Conservation (phyloP, 164 flowering plant genomes). For the Aristolochia californica region DNA sequence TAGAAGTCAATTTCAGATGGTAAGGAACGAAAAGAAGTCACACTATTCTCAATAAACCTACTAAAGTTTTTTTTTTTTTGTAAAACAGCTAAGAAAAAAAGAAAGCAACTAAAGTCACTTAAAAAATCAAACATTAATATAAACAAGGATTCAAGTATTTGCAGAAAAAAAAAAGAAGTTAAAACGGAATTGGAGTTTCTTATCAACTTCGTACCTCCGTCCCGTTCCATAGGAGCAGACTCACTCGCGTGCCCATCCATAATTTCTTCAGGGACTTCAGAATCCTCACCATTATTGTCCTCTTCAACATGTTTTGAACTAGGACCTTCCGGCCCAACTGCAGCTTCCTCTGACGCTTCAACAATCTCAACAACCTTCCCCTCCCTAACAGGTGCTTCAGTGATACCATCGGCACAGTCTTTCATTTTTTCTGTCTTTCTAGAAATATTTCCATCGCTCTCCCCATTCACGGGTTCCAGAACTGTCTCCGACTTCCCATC, state of each 20-base stretch:
- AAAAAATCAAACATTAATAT: not conserved
- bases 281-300: not conserved
- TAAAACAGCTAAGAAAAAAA: too few species aligned
- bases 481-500: not conserved
- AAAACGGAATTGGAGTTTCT: not conserved
- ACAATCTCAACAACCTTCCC: not conserved
- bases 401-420: not conserved
- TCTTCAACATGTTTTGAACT: not conserved
- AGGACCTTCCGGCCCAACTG: not conserved
- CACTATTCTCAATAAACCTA: too few species aligned
- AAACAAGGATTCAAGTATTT: not conserved
- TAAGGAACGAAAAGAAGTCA: too few species aligned
- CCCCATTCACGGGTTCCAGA: too few species aligned
- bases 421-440: not conserved
- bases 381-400: not conserved
- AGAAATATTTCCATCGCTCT: not conserved
- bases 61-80: too few species aligned
- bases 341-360: not conserved
- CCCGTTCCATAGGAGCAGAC: slow-evolving; percentile 1
- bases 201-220: slow-evolving; percentile 1
- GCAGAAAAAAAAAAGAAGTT: not conserved
- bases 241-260: not conserved
- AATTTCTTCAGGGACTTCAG: not conserved
- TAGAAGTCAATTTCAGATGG: too few species aligned
- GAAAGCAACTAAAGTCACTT: too few species aligned